A percentile compares a stretch with the other conserved stretches of the same genome.
phyloP scores from a whole-genome alignment of 306 rosid species.

The Senna siamea region DNA sequence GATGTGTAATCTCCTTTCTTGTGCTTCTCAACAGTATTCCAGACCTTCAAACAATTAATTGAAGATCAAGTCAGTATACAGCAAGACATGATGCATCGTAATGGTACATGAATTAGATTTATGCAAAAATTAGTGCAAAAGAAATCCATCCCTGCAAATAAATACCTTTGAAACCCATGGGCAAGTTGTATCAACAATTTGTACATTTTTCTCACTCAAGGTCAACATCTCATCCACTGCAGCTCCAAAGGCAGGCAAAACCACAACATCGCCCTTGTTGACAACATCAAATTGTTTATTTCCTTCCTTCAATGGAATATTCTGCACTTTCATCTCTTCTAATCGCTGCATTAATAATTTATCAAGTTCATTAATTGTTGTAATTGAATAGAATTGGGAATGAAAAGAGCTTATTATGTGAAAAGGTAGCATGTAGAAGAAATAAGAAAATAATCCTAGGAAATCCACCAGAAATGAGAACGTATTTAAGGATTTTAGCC shows the following conservation, averaged over 20 bases:
- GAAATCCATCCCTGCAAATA: slow-evolving; percentile 16
- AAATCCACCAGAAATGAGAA: background rate
- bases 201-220: slow-evolving; percentile 79
- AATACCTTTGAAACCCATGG: slow-evolving; percentile 98
- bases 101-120: slow-evolving; percentile 11
- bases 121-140: background rate
- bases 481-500: background rate
- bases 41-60: slow-evolving; percentile 63
- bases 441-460: slow-evolving; percentile 4
- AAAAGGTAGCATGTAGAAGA: slow-evolving; percentile 3
- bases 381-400: background rate
- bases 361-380: slow-evolving; percentile 6
- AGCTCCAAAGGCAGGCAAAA: slow-evolving; percentile 99
- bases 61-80: slow-evolving; percentile 37
- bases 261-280: slow-evolving; percentile 82
- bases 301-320: slow-evolving; percentile 71
- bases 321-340: slow-evolving; percentile 89
- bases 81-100: slow-evolving; percentile 14
- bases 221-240: slow-evolving; percentile 94
- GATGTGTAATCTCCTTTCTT: slow-evolving; percentile 92
- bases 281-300: slow-evolving; percentile 83
- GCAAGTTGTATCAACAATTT: slow-evolving; percentile 96
- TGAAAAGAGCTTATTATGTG: slow-evolving; percentile 2
- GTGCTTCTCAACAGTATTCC: slow-evolving; percentile 94
- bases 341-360: slow-evolving; percentile 59